Conservation (phyloP, 345 rosid species). For the Euphorbia tirucalli region DNA sequence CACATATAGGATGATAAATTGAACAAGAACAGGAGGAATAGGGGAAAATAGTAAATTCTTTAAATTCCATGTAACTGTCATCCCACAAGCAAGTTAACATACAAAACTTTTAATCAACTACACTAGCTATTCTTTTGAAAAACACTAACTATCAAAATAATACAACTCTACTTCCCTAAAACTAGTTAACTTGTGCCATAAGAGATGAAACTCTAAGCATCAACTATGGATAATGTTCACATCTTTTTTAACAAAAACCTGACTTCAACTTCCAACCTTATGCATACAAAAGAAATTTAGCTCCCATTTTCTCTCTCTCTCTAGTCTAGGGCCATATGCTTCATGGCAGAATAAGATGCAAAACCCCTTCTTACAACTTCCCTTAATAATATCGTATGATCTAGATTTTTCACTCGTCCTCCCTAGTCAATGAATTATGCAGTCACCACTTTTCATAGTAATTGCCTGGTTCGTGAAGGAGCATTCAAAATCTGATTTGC, state of each 20-base stretch:
- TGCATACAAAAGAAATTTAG: not conserved
- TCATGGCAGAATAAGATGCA: not conserved
- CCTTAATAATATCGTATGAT: no score
- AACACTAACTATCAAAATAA: not conserved
- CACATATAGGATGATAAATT: conserved; percentile 18
- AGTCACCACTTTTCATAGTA: no score
- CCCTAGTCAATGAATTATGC: not conserved
- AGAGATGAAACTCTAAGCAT: not conserved
- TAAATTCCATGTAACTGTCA: not conserved
- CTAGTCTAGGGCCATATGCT: not conserved
- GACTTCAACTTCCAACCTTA: not conserved
- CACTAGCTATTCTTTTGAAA: not conserved
- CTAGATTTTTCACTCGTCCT: not conserved
- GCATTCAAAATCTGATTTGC: no score
- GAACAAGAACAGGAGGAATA: not conserved
- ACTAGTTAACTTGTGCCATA: not conserved
- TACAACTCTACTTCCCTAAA: not conserved
- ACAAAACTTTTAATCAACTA: not conserved
- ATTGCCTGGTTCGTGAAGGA: not conserved
- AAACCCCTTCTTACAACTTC: not conserved
- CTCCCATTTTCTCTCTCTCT: not conserved
- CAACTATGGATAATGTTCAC: not conserved
- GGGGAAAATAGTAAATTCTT: not conserved
- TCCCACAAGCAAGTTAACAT: not conserved
- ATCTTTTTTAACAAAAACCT: not conserved